phyloP scores from a whole-genome alignment of 2,329 filamentous ascomycete species.

The Blastomyces silverae region DNA sequence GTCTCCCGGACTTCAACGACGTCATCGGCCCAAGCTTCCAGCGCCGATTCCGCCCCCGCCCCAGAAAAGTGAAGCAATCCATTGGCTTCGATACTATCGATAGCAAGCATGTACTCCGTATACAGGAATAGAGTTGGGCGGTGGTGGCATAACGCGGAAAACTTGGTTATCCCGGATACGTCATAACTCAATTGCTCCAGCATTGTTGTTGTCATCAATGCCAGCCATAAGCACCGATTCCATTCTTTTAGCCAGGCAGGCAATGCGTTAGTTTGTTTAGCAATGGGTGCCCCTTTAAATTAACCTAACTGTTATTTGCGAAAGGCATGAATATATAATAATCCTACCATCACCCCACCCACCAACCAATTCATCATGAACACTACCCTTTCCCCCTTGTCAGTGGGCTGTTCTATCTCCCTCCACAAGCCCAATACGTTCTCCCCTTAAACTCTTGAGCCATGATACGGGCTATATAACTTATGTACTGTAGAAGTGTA shows the following conservation, averaged over 20 bases:
- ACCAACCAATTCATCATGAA: conserved; percentile 1
- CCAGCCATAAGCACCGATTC: background rate
- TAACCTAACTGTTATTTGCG: background rate
- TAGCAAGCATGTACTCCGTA: too few relatives aligned
- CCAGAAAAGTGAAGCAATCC: too few relatives aligned
- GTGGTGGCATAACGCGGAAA: too few relatives aligned
- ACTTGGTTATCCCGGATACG: too few relatives aligned
- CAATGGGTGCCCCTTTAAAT: background rate
- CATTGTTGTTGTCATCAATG: background rate
- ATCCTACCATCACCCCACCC: background rate
- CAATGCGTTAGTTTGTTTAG: background rate
- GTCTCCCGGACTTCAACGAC: conserved; percentile 11
- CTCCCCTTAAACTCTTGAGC: background rate
- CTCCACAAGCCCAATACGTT: background rate
- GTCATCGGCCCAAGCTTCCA: conserved; percentile 14
- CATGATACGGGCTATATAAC: background rate
- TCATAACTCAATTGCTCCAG: background rate
- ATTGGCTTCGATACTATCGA: background rate
- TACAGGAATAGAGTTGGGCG: too few relatives aligned
- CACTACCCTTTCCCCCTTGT: background rate
- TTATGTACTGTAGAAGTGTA: background rate
- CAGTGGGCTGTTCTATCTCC: background rate
- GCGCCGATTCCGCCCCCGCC: too few relatives aligned
- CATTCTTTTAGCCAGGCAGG: background rate
- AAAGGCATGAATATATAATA: background rate